Evolutionary conservation across 1,284 basidiomycete species (phyloP), one percentile per base, ranked within the genome.

Genomic region (Ceratobasidium sp.): DNA sequence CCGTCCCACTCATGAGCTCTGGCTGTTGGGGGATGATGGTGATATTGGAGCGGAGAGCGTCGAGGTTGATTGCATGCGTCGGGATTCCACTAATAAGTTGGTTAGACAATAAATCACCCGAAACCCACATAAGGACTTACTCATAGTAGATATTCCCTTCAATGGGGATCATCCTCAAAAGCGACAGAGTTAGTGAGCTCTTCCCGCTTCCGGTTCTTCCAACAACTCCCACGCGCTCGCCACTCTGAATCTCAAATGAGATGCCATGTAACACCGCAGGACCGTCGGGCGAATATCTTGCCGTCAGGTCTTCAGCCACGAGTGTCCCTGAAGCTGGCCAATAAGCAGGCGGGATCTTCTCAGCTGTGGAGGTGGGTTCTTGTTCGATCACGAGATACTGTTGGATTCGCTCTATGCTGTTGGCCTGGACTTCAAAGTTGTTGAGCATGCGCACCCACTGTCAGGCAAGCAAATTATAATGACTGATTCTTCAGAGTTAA

Each of bases 121-220:
- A n/a, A n/a, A n/a, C n/a, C n/a, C n/a, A n/a, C n/a, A n/a, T n/a
- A n/a, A 32, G 23, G 5, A 38, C 72, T 3, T 75, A 79, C 61
- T 84, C 83, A 70, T 83, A 84, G 58, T 77, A 79, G 2, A 85
- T 85, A 9, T 81, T 80, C 13, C 89, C 89, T 44, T 86, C 84
- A 0, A 87, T 89, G 23, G 85, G 82, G 38, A 90, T 87, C 77
- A 87, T 85, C 0, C 83, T 81, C 6, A 83, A 76, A 0, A 83
- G 77, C 0, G 82, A 81, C 32, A 84, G 75, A 2, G 82, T 82
- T 52, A 86, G 75, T 5, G 84, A 86, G 54, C 84, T 85, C 82
- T 94, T 93, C 61, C 91, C 91, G 75, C 87, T 89, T 14, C 91
- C 91, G 0, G 91, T 93, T 38, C 91, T 84, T 26, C 91, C 91